Conservation (phyloP, 768 basidiomycete genomes). For the Exidia glandulosa region DNA sequence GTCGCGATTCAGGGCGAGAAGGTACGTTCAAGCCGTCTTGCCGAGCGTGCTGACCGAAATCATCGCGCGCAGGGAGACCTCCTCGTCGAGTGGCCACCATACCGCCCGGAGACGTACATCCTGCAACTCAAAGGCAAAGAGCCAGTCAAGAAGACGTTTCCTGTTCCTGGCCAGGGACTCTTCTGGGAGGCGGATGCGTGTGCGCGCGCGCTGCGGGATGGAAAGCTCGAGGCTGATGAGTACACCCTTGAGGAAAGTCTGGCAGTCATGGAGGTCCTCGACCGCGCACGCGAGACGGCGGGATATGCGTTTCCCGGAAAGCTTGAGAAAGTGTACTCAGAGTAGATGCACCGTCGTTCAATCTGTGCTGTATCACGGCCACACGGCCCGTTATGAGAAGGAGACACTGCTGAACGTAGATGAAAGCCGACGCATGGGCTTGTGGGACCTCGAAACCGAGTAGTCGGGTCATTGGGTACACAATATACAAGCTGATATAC, state of each 20-base stretch:
- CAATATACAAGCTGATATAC: too few species aligned
- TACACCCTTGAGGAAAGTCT: slow-evolving; percentile 6
- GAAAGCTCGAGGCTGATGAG: slow-evolving; percentile 7
- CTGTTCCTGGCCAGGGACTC: slow-evolving; percentile 8
- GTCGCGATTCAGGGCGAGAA: slow-evolving; percentile 9
- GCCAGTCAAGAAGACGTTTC: neutral
- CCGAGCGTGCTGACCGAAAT: neutral
- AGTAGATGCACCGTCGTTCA: too few species aligned
- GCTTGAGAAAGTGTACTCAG: too few species aligned
- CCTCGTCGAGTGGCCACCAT: slow-evolving; percentile 1
- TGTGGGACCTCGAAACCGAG: too few species aligned
- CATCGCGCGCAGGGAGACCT: slow-evolving; percentile 7
- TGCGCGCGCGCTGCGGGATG: slow-evolving; percentile 11
- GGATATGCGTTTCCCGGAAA: too few species aligned
- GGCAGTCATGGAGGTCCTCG: slow-evolving; percentile 8
- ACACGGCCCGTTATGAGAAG: too few species aligned
- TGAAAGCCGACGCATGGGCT: too few species aligned
- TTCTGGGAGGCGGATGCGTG: slow-evolving; percentile 12
- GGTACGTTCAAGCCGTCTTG: slow-evolving; percentile 1
- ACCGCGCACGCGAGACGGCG: too few species aligned
- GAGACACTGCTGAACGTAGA: too few species aligned
- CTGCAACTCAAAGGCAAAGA: slow-evolving; percentile 5
- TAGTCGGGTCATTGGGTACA: too few species aligned
- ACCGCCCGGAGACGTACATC: slow-evolving; percentile 7
- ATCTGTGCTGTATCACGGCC: too few species aligned